Base-by-base conservation (phyloP, 768 basidiomycete genomes). In the Austroboletus eburneus region DNA sequence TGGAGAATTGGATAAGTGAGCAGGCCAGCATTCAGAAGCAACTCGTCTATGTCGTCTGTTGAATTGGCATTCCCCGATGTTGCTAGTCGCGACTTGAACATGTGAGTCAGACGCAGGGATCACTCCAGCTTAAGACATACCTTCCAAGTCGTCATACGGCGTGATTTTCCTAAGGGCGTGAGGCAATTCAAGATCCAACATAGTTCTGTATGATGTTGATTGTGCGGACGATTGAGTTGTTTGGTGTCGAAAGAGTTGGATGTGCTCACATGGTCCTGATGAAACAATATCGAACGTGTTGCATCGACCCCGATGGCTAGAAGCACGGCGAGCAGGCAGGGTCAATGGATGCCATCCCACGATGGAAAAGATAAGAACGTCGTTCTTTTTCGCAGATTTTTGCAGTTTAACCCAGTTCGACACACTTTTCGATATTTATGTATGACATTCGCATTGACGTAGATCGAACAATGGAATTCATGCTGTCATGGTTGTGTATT, bases 331-430 rank as follows among this genome's bases (percentile, higher is more conserved):
- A 95, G 72, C 78, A 89, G 92, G 92, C 21, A 98, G 72, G 2
- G 93, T 97, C 57, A 97, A 73, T 10, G 94, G 92, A 62, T 98
- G 95, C 78, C 91, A 86, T 23, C 94, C 94, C 13, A 94, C 94
- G 51, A 96, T 83, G 89, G n/a, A 85, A 66, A 89, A 94, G 20
- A 95, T 65, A 9, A 93, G 72, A 43, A 74, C 69, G 59, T n/a
- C n/a, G n/a, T n/a, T n/a, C n/a, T n/a, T n/a, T n/a, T n/a, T n/a
- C n/a, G n/a, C n/a, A n/a, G n/a, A n/a, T n/a, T n/a, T n/a, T n/a
- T n/a, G n/a, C n/a, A n/a, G n/a, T n/a, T n/a, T n/a, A n/a, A n/a
- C n/a, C n/a, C n/a, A n/a, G n/a, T n/a, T n/a, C n/a, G n/a, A n/a
- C n/a, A n/a, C n/a, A n/a, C n/a, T n/a, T n/a, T n/a, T n/a, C n/a